Evolutionary conservation across 192 early-diverging fungal genomes (phyloP), one percentile per base, ranked within the genome.

Genomic region (Backusella tarrabulga): DNA sequence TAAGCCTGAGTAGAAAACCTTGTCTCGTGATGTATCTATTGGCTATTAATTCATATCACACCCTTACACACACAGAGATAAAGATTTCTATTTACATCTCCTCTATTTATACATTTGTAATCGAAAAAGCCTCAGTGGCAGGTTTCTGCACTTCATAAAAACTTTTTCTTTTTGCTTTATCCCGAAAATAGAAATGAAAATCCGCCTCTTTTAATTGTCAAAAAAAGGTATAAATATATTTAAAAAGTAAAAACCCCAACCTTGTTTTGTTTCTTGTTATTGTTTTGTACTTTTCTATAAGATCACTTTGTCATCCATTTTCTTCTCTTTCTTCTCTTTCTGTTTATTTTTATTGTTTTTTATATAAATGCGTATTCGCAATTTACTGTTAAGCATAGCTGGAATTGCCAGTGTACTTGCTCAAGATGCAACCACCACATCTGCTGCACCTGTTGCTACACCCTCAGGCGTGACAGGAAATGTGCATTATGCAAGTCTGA

Each of bases 401-500:
- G 54, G 54, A 11, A 21, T 60, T 69, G 19, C 36, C 15, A 12
- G 34, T 69, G 68, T 69, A 38, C 9, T 69, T n/a, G 68, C 76
- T 54, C 50, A 69, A 71, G 68, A 42, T 36, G n/a, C 76, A 21
- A 70, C 68, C 41, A 72, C 67, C 1, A 83, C 68, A 77, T 44
- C 71, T 44, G 17, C 36, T 66, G 36, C 71, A 80, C 56, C 32
- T 52, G 50, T 23, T 21, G 71, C 71, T 32, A 54, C 34, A n/a
- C 71, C 76, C 32, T 38, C 68, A 41, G 70, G 36, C 9, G 34
- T 69, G 11, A 77, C 76, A 67, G 80, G 74, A 6, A 83, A 83
- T 38, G 34, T 66, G 0, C 56, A 80, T 67, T 83, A 83, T 66
- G 34, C 73, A 21, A 44, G 66, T 4, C 29, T 90, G 21, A 60